Base-by-base conservation (phyloP, 441 rosid species). In the Viola pubescens region DNA sequence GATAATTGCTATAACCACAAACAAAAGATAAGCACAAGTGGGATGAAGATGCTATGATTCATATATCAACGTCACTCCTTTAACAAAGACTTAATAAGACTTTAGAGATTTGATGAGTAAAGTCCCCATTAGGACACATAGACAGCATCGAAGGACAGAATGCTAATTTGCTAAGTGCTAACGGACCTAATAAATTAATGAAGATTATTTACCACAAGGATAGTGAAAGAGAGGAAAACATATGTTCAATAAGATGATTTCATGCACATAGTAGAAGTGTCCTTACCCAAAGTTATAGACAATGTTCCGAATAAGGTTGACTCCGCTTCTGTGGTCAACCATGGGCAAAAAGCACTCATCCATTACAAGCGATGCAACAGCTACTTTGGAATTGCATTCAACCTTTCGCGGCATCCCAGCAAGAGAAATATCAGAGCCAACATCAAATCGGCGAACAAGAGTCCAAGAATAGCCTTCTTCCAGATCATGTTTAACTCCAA, bases 321-420 rank as follows among this genome's bases (percentile, higher is more conserved):
- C 75, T 67, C 96, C 96, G 72, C 89, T 90, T 82, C 85, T 79
- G 67, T 84, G 89, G 76, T 94, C 97, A 59, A 74, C 71, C 70
- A 81, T 81, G 52, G 97, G 96, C 75, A 79, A 75, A 77, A 94
- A 94, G 68, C 99, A 94, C 74, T 90, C 99, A 58, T 94, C 94
- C 99, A 94, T 90, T 58, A 94, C 70, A 53, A 75, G 70, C 58
- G 84, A 77, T 14, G 97, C 97, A 77, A 90, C 96, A 54, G 96
- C 96, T 71, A 85, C 74, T 80, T 83, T 85, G 58, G 96, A 87
- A 75, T 90, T 94, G 81, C 87, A 73, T 67, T 83, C 88, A 54
- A 90, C 75, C 71, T 82, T 81, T 69, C 48, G 75, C 70, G 75
- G 63, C 60, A 74, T 67, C 65, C 81, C 85, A 75, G 38, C 58